A percentile compares a stretch with the other conserved stretches of the same genome.
Conservation (phyloP, 768 basidiomycete species). For the Amanita pseudoporphyria region DNA sequence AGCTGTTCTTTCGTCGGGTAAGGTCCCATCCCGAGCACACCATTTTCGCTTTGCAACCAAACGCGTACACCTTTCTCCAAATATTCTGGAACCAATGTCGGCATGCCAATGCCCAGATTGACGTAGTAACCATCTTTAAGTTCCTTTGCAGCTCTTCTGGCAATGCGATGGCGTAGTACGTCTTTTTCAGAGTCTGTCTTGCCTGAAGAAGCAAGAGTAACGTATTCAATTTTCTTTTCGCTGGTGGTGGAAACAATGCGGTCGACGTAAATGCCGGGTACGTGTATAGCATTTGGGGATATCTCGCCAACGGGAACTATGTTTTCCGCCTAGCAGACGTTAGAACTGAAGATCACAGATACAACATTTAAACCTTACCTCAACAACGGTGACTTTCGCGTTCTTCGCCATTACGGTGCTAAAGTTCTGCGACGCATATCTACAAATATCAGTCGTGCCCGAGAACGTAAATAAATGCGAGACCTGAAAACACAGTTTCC, state of each 20-base stretch:
- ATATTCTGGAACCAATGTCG: conserved; percentile 79
- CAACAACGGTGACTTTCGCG: conserved; percentile 84
- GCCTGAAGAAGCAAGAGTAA: conserved; percentile 52
- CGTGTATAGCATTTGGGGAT: conserved; percentile 73
- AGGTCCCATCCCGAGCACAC: conserved; percentile 85
- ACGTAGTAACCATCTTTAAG: conserved; percentile 83
- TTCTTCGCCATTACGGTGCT: conserved; percentile 81
- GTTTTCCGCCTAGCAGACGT: conserved; percentile 60
- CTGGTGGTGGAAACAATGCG: conserved; percentile 73
- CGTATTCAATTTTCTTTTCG: conserved; percentile 70
- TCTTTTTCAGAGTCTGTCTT: conserved; percentile 27
- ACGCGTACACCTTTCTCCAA: conserved; percentile 64
- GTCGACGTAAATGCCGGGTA: conserved; percentile 83
- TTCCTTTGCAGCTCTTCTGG: conserved; percentile 81
- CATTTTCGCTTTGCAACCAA: conserved; percentile 91
- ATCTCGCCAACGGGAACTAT: conserved; percentile 80
- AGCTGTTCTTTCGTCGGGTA: conserved; percentile 74
- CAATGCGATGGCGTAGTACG: conserved; percentile 66
- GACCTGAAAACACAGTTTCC: conserved; percentile 90
- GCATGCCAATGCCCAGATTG: conserved; percentile 88
- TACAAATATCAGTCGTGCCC: conserved; percentile 17
- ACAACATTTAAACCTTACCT: conserved; percentile 34
- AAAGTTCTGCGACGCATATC: conserved; percentile 86
- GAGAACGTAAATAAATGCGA: neutral
- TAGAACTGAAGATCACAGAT: neutral